Evolutionary conservation across 1,284 basidiomycete species (phyloP).

Genomic region (Termitomyces sp.): DNA sequence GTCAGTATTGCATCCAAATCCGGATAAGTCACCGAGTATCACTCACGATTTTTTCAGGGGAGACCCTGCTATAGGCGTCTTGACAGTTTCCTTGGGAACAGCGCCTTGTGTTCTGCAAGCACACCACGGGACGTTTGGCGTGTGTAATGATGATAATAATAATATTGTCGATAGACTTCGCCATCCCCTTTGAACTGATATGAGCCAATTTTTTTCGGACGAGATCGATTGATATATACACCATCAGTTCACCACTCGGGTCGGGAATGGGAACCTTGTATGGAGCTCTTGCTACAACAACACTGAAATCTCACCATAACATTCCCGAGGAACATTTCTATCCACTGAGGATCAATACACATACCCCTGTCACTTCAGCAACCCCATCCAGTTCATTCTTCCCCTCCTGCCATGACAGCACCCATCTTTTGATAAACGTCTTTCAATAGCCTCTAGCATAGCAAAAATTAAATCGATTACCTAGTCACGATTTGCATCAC

Average conservation of each 20-base stretch:
- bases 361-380: neutral
- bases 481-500: neutral
- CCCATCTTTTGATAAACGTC: neutral
- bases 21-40: neutral
- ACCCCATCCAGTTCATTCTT: neutral
- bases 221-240: neutral
- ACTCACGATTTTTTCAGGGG: conserved; percentile 24
- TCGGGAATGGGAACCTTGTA: neutral
- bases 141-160: neutral
- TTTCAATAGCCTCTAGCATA: neutral
- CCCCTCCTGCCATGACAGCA: neutral
- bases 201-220: neutral
- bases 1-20: conserved; percentile 38
- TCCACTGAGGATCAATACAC: neutral
- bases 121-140: neutral
- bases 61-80: conserved; percentile 30
- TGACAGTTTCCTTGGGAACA: neutral
- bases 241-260: neutral
- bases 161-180: neutral
- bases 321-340: neutral
- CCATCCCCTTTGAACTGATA: neutral
- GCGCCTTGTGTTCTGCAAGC: neutral
- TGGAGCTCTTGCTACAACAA: neutral
- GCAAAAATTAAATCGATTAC: neutral
- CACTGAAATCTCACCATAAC: neutral